Percentiles rank a stretch among this genome's conserved stretches.
Conservation (phyloP, 1,139 yeast genomes). For the Hemisphaericaspora xylanilytica region DNA sequence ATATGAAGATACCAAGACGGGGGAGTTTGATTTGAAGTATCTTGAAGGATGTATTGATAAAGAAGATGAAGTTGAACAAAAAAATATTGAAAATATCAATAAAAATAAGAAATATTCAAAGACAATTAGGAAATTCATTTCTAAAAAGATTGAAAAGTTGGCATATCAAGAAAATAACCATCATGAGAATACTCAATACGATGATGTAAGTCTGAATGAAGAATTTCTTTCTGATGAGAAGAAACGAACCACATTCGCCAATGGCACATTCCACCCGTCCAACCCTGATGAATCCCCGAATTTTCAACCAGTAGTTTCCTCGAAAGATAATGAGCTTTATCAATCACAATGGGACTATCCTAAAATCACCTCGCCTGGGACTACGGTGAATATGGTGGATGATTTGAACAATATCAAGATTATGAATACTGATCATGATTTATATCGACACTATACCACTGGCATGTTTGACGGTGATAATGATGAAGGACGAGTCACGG, state of each 20-base stretch:
- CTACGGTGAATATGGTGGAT: constrained; percentile 3
- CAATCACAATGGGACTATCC: constrained; percentile 14
- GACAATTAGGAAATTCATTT: constrained; percentile 27
- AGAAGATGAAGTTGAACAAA: background rate
- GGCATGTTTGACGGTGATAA: constrained; percentile 2
- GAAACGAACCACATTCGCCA: background rate
- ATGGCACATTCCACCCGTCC: background rate
- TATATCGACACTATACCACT: constrained; percentile 17
- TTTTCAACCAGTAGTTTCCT: background rate
- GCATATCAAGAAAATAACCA: constrained; percentile 20
- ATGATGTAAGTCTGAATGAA: background rate
- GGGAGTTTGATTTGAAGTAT: constrained; percentile 14
- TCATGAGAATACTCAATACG: background rate
- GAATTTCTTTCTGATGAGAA: constrained; percentile 1
- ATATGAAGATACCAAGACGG: constrained; percentile 11
- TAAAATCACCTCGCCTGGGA: constrained; percentile 2
- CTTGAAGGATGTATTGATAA: constrained; percentile 8
- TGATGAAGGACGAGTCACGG: constrained; percentile 7
- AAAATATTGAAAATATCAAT: background rate
- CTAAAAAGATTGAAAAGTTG: constrained; percentile 34
- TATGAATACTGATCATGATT: constrained; percentile 16
- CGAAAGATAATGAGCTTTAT: constrained; percentile 11
- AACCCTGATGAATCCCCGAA: no score
- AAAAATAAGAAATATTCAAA: constrained; percentile 18
- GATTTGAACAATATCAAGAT: constrained; percentile 12